These are phyloP conservation scores for Coniochaeta pulveracea DNA, from an alignment of 2,329 filamentous ascomycete genomes.

Conservation along the genomic window DNA sequence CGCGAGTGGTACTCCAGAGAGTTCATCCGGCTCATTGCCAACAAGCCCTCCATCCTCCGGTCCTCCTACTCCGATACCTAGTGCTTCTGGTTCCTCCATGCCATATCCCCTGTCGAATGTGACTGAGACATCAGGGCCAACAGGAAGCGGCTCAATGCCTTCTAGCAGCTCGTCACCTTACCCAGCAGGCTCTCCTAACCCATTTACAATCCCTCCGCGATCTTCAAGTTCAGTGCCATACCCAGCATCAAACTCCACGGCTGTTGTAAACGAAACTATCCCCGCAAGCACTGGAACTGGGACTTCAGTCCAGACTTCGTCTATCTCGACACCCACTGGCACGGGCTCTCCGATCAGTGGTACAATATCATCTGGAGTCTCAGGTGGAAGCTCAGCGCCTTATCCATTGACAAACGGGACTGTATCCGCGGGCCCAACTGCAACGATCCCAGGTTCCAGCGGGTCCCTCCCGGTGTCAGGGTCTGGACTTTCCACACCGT, in stretches of 20 bases:
- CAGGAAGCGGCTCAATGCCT: neutral
- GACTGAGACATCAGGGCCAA: neutral
- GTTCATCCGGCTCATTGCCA: neutral
- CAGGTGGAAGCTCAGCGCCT: slow-evolving; percentile 1
- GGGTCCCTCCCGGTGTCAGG: slow-evolving; percentile 1
- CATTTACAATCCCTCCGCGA: too few relatives aligned
- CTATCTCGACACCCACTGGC: too few relatives aligned
- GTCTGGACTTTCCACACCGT: neutral
- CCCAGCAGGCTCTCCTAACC: neutral
- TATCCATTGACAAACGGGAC: slow-evolving; percentile 7
- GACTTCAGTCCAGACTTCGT: too few relatives aligned
- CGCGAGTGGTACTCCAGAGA: slow-evolving; percentile 1
- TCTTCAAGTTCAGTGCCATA: too few relatives aligned
- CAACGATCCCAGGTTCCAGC: slow-evolving; percentile 1
- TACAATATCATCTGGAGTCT: neutral
- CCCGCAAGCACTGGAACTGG: too few relatives aligned
- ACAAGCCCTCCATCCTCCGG: neutral
- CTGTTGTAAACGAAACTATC: too few relatives aligned
- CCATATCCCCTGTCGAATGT: neutral
- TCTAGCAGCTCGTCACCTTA: neutral
- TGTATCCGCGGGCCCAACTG: slow-evolving; percentile 4
- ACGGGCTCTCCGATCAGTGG: slow-evolving; percentile 1
- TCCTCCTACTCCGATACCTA: neutral
- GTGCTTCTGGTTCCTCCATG: neutral
- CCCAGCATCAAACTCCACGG: too few relatives aligned